Percentiles rank a stretch among this genome's conserved stretches.
These are phyloP conservation scores for Polytrichum formosum DNA, from an alignment of 225 moss, liverwort and hornwort species.

Conservation along the genomic window DNA sequence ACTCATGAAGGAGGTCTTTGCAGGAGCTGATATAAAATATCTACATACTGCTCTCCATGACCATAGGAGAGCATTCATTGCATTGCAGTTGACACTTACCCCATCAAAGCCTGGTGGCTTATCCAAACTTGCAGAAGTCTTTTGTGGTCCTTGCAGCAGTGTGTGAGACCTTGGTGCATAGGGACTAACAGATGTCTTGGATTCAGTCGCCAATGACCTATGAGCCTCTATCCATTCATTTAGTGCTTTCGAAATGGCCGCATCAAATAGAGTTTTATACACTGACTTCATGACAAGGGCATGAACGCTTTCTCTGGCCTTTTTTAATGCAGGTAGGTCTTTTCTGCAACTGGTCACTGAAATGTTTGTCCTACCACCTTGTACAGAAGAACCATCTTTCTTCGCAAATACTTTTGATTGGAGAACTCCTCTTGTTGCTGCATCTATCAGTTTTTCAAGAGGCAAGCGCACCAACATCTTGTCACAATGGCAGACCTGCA, in stretches of 20 bases:
- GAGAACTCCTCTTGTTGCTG: conserved; percentile 28
- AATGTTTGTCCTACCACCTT: conserved; percentile 10
- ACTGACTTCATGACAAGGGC: conserved; percentile 34
- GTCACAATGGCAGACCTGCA: conserved; percentile 36
- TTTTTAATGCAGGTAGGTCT: conserved; percentile 13
- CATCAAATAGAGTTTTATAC: conserved; percentile 35
- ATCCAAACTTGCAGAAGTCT: conserved; percentile 23
- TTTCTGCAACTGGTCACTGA: conserved; percentile 9
- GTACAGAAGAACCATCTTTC: conserved; percentile 8
- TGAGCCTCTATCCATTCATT: conserved; percentile 35
- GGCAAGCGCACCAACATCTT: conserved; percentile 30
- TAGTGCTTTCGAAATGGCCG: conserved; percentile 31
- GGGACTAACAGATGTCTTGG: conserved; percentile 9
- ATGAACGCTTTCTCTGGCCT: conserved; percentile 29
- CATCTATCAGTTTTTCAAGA: conserved; percentile 34
- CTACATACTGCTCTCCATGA: too few species aligned
- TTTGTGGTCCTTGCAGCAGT: conserved; percentile 16
- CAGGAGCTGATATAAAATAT: too few species aligned
- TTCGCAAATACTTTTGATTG: conserved; percentile 12
- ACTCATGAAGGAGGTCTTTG: too few species aligned
- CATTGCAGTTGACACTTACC: conserved; percentile 24
- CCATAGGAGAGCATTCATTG: too few species aligned
- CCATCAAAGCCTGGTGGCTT: conserved; percentile 44
- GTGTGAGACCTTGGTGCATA: conserved; percentile 11
- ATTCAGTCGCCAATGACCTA: conserved; percentile 5